Conservation (phyloP, 2,329 filamentous ascomycete species). For the Neobulgaria alba region DNA sequence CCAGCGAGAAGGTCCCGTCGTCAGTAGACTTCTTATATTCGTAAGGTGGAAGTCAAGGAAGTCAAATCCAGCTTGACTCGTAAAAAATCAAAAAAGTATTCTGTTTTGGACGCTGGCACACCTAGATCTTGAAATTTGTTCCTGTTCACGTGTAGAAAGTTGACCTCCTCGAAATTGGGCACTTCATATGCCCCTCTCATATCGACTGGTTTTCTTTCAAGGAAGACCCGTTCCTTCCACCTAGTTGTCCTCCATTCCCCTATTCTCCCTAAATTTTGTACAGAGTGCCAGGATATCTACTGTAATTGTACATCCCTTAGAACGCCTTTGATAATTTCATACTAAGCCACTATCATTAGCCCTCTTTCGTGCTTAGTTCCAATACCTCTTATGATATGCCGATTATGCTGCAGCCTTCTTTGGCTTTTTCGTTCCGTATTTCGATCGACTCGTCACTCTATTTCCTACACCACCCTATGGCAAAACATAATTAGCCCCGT, state of each 20-base stretch:
- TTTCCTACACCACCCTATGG: slow-evolving; percentile 79
- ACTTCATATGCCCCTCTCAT: too few species aligned
- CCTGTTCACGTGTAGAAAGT: background rate
- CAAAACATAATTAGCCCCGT: slow-evolving; percentile 22
- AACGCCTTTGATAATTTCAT: background rate
- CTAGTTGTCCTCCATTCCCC: too few species aligned
- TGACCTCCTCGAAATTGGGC: too few species aligned
- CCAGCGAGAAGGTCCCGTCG: too few species aligned
- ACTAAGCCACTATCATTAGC: background rate
- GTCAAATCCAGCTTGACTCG: too few species aligned
- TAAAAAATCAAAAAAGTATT: too few species aligned
- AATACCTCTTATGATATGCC: background rate
- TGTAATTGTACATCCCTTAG: background rate
- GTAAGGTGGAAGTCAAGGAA: too few species aligned
- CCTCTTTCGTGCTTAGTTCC: background rate
- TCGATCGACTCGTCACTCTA: slow-evolving; percentile 77
- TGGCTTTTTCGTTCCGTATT: slow-evolving; percentile 98
- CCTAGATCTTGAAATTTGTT: slow-evolving; percentile 1
- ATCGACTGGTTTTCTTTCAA: too few species aligned
- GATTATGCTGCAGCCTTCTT: slow-evolving; percentile 53
- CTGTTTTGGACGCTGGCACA: too few species aligned
- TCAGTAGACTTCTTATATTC: too few species aligned
- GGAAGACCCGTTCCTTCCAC: too few species aligned
- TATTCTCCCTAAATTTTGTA: too few species aligned
- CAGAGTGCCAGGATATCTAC: background rate